These are phyloP conservation scores for Lumnitzera littorea DNA, from an alignment of 345 rosid species.

Conservation along the genomic window DNA sequence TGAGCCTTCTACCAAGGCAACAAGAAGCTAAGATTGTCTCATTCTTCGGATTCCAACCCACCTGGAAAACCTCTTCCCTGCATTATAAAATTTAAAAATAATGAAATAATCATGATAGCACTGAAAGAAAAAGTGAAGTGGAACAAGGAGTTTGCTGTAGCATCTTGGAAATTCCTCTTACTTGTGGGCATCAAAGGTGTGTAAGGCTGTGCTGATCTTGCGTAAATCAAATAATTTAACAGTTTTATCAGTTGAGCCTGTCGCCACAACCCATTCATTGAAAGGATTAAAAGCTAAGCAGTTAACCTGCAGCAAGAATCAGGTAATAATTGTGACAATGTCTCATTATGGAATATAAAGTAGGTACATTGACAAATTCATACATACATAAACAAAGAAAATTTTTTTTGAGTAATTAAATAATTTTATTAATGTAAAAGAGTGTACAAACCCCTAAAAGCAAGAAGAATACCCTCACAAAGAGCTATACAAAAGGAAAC, in stretches of 20 bases:
- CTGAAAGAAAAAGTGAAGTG: no score
- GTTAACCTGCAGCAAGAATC: conserved; percentile 52
- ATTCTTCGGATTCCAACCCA: conserved; percentile 96
- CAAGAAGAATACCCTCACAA: no score
- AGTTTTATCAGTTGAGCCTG: conserved; percentile 98
- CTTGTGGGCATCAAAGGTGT: conserved; percentile 96
- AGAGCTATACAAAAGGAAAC: no score
- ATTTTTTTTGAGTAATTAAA: no score
- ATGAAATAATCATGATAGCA: no score
- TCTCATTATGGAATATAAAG: no score
- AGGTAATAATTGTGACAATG: not conserved
- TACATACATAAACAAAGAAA: no score
- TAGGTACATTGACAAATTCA: no score
- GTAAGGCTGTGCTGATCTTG: conserved; percentile 76
- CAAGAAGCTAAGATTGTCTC: conserved; percentile 98
- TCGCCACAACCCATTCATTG: conserved; percentile 98
- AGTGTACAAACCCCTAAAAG: no score
- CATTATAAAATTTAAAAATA: not conserved
- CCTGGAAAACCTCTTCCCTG: conserved; percentile 99
- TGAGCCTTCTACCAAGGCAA: conserved; percentile 97
- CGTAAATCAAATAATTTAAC: conserved; percentile 92
- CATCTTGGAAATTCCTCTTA: conserved; percentile 22
- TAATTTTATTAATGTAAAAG: no score
- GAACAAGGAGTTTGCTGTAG: no score
- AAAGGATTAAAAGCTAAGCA: conserved; percentile 98